Percentiles rank a stretch among this genome's conserved stretches.
Conservation (phyloP, 805 yeast genomes). For the Wickerhamiella parazyma region DNA sequence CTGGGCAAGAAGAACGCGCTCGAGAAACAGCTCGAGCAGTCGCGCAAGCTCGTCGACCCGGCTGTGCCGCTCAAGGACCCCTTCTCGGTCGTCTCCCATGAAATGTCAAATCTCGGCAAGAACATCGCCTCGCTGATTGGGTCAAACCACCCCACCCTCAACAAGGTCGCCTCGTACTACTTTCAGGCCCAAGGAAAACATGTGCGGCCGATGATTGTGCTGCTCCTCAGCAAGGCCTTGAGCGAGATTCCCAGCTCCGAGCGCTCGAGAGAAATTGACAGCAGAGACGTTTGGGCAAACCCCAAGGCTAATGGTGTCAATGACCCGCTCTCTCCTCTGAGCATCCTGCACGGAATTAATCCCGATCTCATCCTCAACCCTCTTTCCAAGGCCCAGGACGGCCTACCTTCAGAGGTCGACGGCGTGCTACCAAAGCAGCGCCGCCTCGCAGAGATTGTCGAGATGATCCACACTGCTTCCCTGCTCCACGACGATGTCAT, state of each 20-base stretch:
- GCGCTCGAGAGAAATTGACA: conserved; percentile 46
- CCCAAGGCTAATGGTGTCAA: conserved; percentile 24
- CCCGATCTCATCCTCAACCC: conserved; percentile 74
- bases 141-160: conserved; percentile 84
- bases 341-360: conserved; percentile 76
- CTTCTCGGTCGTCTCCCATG: conserved; percentile 77
- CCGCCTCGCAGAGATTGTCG: conserved; percentile 91
- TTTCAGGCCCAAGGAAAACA: conserved; percentile 95
- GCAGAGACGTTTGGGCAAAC: conserved; percentile 21
- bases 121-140: conserved; percentile 81
- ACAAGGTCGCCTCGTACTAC: conserved; percentile 85
- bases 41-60: conserved; percentile 25
- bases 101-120: conserved; percentile 78
- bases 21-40: conserved; percentile 19
- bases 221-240: conserved; percentile 69
- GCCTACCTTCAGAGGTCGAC: conserved; percentile 47
- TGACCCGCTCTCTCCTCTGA: conserved; percentile 57
- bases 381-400: conserved; percentile 63
- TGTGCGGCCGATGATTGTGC: conserved; percentile 79
- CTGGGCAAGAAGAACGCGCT: conserved; percentile 11
- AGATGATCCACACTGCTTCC: conserved; percentile 96
- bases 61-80: conserved; percentile 54
- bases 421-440: conserved; percentile 93
- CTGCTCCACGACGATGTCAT: conserved; percentile 93
- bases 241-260: conserved; percentile 53